Evolutionary conservation across 768 basidiomycete genomes (phyloP).

Genomic region (Myochromella boudieri): DNA sequence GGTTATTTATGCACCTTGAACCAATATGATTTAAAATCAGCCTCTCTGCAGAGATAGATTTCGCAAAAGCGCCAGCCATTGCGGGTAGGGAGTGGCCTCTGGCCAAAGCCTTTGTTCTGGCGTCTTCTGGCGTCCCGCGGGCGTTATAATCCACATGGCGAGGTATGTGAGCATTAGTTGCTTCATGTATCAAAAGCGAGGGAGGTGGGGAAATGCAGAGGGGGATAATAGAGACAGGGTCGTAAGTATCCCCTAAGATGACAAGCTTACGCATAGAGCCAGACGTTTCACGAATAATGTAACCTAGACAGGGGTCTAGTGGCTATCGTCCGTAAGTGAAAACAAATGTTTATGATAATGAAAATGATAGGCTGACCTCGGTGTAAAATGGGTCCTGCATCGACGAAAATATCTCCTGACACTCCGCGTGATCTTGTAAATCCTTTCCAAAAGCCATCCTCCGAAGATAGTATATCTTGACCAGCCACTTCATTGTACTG

Average conservation of each 20-base stretch:
- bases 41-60: slow-evolving; percentile 51
- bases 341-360: neutral
- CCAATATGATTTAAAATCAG: slow-evolving; percentile 82
- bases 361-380: slow-evolving; percentile 49
- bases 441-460: slow-evolving; percentile 67
- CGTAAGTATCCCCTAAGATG: slow-evolving; percentile 76
- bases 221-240: slow-evolving; percentile 58
- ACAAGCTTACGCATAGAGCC: slow-evolving; percentile 60
- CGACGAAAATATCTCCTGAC: slow-evolving; percentile 49
- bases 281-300: slow-evolving; percentile 62
- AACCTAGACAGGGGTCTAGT: slow-evolving; percentile 78
- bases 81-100: slow-evolving; percentile 78
- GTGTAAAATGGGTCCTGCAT: slow-evolving; percentile 77
- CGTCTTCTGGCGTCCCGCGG: slow-evolving; percentile 38
- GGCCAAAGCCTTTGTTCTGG: slow-evolving; percentile 50
- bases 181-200: slow-evolving; percentile 83
- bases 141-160: slow-evolving; percentile 47
- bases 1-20: slow-evolving; percentile 44
- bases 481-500: slow-evolving; percentile 69
- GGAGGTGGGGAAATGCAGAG: slow-evolving; percentile 49
- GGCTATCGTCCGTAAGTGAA: neutral
- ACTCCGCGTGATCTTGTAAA: slow-evolving; percentile 40
- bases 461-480: slow-evolving; percentile 50
- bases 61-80: slow-evolving; percentile 80
- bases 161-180: slow-evolving; percentile 75